phyloP scores from a whole-genome alignment of 352 stramenopile species.

The Phytophthora palmivora region DNA sequence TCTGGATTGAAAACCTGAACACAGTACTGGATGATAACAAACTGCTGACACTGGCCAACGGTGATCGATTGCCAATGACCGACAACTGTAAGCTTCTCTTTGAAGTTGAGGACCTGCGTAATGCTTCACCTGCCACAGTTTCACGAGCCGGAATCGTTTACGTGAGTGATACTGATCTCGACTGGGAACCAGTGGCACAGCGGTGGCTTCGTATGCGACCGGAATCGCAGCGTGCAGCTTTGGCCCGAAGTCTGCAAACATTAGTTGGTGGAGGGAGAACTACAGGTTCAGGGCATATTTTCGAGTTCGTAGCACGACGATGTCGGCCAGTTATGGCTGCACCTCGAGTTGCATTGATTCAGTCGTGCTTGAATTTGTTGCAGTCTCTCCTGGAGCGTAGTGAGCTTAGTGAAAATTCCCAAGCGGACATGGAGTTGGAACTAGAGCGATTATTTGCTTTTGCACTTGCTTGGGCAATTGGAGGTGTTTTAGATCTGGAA shows the following conservation, averaged over 20 bases:
- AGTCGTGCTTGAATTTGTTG: conserved; percentile 72
- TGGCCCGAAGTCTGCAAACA: conserved; percentile 52
- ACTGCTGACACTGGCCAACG: conserved; percentile 93
- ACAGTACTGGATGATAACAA: conserved; percentile 96
- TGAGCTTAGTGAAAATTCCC: conserved; percentile 62
- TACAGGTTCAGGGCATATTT: conserved; percentile 57
- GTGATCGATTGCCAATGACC: conserved; percentile 92
- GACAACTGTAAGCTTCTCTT: conserved; percentile 93
- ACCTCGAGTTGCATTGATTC: conserved; percentile 80
- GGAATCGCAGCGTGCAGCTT: conserved; percentile 54
- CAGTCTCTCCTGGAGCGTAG: conserved; percentile 61
- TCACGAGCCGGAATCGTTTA: conserved; percentile 93
- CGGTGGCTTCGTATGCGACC: conserved; percentile 63
- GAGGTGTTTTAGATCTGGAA: conserved; percentile 84
- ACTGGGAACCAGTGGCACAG: conserved; percentile 76
- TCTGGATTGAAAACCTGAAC: conserved; percentile 97
- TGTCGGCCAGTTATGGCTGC: conserved; percentile 76
- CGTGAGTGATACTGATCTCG: conserved; percentile 82
- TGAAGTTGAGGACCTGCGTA: conserved; percentile 93
- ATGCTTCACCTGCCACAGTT: conserved; percentile 93
- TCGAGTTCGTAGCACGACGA: conserved; percentile 67
- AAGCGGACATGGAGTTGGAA: conserved; percentile 63
- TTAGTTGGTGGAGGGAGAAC: conserved; percentile 49
- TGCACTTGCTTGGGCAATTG: conserved; percentile 82
- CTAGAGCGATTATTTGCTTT: conserved; percentile 89